A percentile compares a stretch with the other conserved stretches of the same genome.
Conservation (phyloP, 371 early-diverging fungal species). For the Lichtheimia corymbifera region DNA sequence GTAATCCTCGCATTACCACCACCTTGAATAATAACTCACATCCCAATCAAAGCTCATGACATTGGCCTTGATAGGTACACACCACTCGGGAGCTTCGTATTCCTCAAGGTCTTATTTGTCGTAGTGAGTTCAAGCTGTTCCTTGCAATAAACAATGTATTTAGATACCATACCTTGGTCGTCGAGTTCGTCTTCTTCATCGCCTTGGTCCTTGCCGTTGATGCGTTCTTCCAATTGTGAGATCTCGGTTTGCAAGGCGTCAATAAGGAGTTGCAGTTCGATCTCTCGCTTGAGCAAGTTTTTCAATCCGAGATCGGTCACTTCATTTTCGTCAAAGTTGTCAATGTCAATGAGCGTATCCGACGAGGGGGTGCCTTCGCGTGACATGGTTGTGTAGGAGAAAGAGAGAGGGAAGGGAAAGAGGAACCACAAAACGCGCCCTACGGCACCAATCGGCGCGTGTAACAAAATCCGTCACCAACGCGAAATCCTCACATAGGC, state of each 20-base stretch:
- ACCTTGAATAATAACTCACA: constrained; percentile 36
- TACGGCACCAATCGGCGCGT: too few species aligned
- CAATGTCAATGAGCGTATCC: constrained; percentile 12
- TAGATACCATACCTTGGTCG: constrained; percentile 21
- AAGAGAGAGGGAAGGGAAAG: neutral
- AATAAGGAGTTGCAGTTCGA: constrained; percentile 56
- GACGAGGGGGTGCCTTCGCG: constrained; percentile 5
- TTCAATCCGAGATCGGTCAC: constrained; percentile 34
- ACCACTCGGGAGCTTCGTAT: constrained; percentile 92
- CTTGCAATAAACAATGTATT: neutral
- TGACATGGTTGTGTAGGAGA: neutral
- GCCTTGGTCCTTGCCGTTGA: constrained; percentile 24
- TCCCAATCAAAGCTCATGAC: constrained; percentile 95
- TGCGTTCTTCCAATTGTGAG: constrained; percentile 51
- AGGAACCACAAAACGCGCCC: too few species aligned
- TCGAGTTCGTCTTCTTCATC: constrained; percentile 32
- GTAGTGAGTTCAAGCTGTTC: neutral
- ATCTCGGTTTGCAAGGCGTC: constrained; percentile 61
- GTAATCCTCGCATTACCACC: neutral
- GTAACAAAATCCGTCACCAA: too few species aligned
- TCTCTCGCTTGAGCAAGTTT: constrained; percentile 52
- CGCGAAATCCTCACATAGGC: too few species aligned
- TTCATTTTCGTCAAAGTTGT: constrained; percentile 25
- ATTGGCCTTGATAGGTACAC: constrained; percentile 92
- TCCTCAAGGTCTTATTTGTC: constrained; percentile 68